Conservation (phyloP, 441 rosid species). For the Gossypium schwendimanii region DNA sequence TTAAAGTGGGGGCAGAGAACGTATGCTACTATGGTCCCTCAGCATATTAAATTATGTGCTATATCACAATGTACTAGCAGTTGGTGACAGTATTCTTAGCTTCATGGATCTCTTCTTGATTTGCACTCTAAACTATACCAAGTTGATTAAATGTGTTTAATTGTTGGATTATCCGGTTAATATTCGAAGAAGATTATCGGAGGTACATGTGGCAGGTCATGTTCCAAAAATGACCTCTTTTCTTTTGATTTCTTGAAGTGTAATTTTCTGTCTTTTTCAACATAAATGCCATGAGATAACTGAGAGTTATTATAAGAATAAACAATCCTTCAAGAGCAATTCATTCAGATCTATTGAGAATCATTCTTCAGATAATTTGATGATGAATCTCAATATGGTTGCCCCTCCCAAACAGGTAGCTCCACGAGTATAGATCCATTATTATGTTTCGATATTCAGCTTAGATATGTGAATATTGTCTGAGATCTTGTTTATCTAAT, state of each 20-base stretch:
- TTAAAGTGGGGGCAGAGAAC: neutral
- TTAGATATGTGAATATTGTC: neutral
- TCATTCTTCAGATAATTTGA: neutral
- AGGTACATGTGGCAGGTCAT: neutral
- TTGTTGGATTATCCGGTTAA: neutral
- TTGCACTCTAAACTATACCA: neutral
- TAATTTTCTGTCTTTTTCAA: neutral
- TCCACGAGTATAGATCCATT: neutral
- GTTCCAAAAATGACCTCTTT: neutral
- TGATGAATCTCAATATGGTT: neutral
- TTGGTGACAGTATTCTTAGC: neutral
- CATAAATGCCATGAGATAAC: constrained; percentile 2
- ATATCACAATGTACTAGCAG: too few species aligned
- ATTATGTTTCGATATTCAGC: neutral
- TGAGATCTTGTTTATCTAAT: neutral
- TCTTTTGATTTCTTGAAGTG: neutral
- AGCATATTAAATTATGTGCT: neutral
- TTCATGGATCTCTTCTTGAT: neutral
- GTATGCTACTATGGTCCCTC: neutral
- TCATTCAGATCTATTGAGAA: neutral
- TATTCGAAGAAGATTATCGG: neutral
- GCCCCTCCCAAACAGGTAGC: neutral
- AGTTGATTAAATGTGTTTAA: neutral
- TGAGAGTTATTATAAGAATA: neutral
- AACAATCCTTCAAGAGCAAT: neutral